Evolutionary conservation across 371 early-diverging fungal genomes (phyloP).

Genomic region (Smittium culicis): DNA sequence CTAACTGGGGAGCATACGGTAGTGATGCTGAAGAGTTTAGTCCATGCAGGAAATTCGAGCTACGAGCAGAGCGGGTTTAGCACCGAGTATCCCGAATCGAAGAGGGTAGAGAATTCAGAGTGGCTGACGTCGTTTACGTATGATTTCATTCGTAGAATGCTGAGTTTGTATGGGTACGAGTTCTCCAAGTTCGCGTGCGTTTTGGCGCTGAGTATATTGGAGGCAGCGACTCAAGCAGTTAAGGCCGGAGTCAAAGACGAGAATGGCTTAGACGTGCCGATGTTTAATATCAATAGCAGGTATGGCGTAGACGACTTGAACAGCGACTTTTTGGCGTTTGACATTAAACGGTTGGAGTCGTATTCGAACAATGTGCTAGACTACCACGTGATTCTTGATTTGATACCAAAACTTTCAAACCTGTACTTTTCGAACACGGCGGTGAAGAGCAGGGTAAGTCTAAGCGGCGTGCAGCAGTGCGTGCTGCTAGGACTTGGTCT

Average conservation of each 20-base stretch:
- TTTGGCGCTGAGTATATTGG: conserved; percentile 69
- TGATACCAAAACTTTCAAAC: conserved; percentile 68
- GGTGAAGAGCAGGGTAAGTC: conserved; percentile 28
- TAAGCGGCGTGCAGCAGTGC: conserved; percentile 78
- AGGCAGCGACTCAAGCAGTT: conserved; percentile 29
- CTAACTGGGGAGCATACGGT: conserved; percentile 97
- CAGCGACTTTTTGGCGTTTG: conserved; percentile 62
- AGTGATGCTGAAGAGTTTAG: conserved; percentile 79
- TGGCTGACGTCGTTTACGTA: conserved; percentile 67
- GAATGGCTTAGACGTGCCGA: conserved; percentile 4
- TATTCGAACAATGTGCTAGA: conserved; percentile 89
- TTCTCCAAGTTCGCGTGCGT: conserved; percentile 71
- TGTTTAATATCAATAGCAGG: neutral
- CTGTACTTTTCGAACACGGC: conserved; percentile 47
- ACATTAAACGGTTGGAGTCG: conserved; percentile 86
- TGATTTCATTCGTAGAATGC: conserved; percentile 82
- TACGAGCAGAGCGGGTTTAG: neutral
- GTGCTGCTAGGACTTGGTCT: conserved; percentile 77
- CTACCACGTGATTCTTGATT: conserved; percentile 89
- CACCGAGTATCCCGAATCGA: neutral
- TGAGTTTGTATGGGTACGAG: conserved; percentile 70
- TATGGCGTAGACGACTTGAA: conserved; percentile 33
- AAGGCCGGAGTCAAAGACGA: conserved; percentile 21
- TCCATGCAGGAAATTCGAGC: conserved; percentile 14
- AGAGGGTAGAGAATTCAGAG: conserved; percentile 11